Evolutionary conservation across 2,329 filamentous ascomycete genomes (phyloP).

Genomic region (Penicillium sp.): DNA sequence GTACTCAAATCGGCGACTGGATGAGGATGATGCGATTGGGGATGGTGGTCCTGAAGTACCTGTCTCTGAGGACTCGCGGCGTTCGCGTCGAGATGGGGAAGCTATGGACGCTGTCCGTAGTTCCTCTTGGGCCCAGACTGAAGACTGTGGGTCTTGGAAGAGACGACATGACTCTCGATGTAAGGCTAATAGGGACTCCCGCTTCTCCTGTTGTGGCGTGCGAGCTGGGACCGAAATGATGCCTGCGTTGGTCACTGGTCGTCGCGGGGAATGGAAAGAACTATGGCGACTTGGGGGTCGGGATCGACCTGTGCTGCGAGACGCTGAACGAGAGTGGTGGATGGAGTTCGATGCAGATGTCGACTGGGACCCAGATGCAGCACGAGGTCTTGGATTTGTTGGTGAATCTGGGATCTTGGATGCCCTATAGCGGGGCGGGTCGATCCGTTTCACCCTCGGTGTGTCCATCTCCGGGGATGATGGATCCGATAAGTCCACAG

Average conservation of each 20-base stretch:
- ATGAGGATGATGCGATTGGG: slow-evolving; percentile 15
- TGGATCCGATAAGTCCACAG: neutral
- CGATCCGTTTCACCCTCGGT: slow-evolving; percentile 14
- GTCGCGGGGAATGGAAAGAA: slow-evolving; percentile 31
- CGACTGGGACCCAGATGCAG: slow-evolving; percentile 31
- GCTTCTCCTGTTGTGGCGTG: slow-evolving; percentile 23
- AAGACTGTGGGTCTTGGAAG: slow-evolving; percentile 30
- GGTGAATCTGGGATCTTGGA: slow-evolving; percentile 5
- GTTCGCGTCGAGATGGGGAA: slow-evolving; percentile 8
- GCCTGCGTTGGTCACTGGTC: slow-evolving; percentile 23
- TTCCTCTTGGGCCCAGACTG: neutral
- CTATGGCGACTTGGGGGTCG: slow-evolving; percentile 29
- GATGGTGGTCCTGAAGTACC: slow-evolving; percentile 20
- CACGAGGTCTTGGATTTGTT: slow-evolving; percentile 12
- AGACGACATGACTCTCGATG: slow-evolving; percentile 44
- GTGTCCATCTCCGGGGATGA: slow-evolving; percentile 17
- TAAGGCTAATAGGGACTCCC: slow-evolving; percentile 38
- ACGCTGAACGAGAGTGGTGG: slow-evolving; percentile 33
- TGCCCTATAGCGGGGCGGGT: slow-evolving; percentile 6
- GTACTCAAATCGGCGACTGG: slow-evolving; percentile 12
- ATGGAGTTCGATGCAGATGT: slow-evolving; percentile 29
- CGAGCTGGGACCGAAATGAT: slow-evolving; percentile 26
- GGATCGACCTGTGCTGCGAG: slow-evolving; percentile 34
- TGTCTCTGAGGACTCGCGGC: slow-evolving; percentile 15
- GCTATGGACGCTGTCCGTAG: slow-evolving; percentile 9